phyloP scores from a whole-genome alignment of 257 asterid genomes.

The Rhazya stricta region DNA sequence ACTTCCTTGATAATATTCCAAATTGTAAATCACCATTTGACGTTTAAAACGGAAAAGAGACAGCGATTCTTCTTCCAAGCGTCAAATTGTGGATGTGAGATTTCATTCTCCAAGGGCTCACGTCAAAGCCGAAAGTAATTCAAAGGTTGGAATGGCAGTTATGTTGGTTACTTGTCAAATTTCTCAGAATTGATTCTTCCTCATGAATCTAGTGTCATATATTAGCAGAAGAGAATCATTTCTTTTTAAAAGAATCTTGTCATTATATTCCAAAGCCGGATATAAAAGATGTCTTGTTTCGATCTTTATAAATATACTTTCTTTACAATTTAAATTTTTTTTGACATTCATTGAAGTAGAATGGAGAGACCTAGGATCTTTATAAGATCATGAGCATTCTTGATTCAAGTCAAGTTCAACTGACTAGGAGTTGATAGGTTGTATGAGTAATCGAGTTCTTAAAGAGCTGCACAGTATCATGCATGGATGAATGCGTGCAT shows the following conservation, averaged over 20 bases:
- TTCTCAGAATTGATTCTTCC: conserved; percentile 14
- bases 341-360: too few species aligned
- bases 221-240: background rate
- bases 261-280: background rate
- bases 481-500: too few species aligned
- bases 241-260: background rate
- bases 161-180: conserved; percentile 48
- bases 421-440: too few species aligned
- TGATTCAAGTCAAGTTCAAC: too few species aligned
- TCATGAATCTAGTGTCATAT: conserved; percentile 4
- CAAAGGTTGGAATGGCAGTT: conserved; percentile 34
- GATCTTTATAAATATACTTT: background rate
- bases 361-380: too few species aligned
- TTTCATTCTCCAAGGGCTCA: conserved; percentile 16
- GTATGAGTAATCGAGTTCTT: too few species aligned
- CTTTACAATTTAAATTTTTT: too few species aligned
- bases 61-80: conserved; percentile 9
- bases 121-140: conserved; percentile 33
- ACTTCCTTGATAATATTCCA: background rate
- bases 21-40: background rate
- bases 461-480: too few species aligned
- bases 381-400: too few species aligned
- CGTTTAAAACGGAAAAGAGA: background rate
- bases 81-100: conserved; percentile 7
- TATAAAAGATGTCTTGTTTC: background rate